A percentile compares a stretch with the other conserved stretches of the same genome.
Conservation (phyloP, 2,329 filamentous ascomycete genomes). For the Neonectria faginata region DNA sequence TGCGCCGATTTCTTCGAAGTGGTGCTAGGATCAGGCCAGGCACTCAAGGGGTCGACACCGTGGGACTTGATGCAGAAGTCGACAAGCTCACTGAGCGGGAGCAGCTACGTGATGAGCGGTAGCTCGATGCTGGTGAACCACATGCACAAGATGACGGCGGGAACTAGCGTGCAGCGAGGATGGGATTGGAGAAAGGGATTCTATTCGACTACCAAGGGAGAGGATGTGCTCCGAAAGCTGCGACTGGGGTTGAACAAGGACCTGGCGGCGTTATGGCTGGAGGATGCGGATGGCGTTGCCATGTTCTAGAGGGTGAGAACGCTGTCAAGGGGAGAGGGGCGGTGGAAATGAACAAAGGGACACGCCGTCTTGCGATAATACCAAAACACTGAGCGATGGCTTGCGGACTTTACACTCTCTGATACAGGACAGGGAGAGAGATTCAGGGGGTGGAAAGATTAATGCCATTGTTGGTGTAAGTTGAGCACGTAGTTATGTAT, state of each 20-base stretch:
- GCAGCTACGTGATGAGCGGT: constrained; percentile 77
- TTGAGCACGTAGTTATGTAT: constrained; percentile 2
- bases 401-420: constrained; percentile 1
- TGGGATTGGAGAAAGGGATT: constrained; percentile 87
- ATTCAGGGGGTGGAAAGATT: not conserved
- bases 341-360: constrained; percentile 21
- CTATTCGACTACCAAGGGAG: constrained; percentile 72
- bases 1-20: constrained; percentile 84
- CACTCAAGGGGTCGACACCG: constrained; percentile 71
- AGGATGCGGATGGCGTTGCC: constrained; percentile 70
- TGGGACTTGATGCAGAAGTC: constrained; percentile 74
- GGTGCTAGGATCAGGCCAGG: constrained; percentile 77
- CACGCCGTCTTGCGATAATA: constrained; percentile 36
- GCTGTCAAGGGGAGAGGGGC: constrained; percentile 25
- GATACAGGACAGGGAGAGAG: constrained; percentile 4
- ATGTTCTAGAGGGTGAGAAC: constrained; percentile 49
- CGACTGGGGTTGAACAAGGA: constrained; percentile 81
- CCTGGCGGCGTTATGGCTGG: constrained; percentile 75
- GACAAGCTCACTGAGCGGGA: constrained; percentile 64
- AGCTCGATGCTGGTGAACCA: constrained; percentile 77
- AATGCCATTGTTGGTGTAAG: constrained; percentile 18
- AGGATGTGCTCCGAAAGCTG: constrained; percentile 78
- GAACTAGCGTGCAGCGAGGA: constrained; percentile 66
- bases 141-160: constrained; percentile 68
- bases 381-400: constrained; percentile 23